Conservation (phyloP, 208 protist species). For the Herpetomonas samuelpessoai region DNA sequence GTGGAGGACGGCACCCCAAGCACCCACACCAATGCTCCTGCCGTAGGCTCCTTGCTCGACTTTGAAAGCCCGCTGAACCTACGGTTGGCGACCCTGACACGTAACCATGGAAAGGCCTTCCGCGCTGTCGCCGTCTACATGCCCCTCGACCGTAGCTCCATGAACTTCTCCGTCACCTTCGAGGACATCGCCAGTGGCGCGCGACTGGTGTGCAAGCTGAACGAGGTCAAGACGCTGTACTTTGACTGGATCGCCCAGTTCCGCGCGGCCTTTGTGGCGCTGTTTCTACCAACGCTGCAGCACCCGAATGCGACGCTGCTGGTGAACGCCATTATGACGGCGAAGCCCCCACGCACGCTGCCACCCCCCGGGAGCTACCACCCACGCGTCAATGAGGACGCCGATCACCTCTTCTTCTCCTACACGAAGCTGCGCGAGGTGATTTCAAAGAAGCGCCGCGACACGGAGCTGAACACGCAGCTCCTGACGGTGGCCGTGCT, state of each 20-base stretch:
- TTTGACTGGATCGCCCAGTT: constrained; percentile 80
- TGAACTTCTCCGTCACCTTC: constrained; percentile 79
- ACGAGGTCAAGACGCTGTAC: constrained; percentile 66
- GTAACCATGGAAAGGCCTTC: constrained; percentile 78
- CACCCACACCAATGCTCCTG: constrained; percentile 9
- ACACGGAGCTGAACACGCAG: constrained; percentile 57
- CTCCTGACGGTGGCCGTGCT: constrained; percentile 70
- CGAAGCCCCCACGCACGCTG: constrained; percentile 23
- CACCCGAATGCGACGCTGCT: constrained; percentile 64
- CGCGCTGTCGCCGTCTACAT: constrained; percentile 73
- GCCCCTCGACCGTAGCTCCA: constrained; percentile 37
- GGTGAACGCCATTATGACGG: constrained; percentile 62
- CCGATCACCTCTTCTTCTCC: constrained; percentile 85
- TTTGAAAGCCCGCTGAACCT: constrained; percentile 86
- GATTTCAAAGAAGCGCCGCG: constrained; percentile 60
- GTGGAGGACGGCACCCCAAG: not conserved
- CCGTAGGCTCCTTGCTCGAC: constrained; percentile 54
- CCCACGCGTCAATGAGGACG: constrained; percentile 47
- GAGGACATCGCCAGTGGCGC: constrained; percentile 80
- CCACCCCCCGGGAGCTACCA: constrained; percentile 21
- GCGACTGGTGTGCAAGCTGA: constrained; percentile 57
- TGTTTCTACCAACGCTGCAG: constrained; percentile 85
- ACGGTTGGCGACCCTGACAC: constrained; percentile 80
- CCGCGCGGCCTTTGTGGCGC: constrained; percentile 57
- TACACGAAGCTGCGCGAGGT: constrained; percentile 80